A percentile compares a stretch with the other conserved stretches of the same genome.
phyloP scores from a whole-genome alignment of 148 eudicot genomes.

The Gaultheria prostrata region DNA sequence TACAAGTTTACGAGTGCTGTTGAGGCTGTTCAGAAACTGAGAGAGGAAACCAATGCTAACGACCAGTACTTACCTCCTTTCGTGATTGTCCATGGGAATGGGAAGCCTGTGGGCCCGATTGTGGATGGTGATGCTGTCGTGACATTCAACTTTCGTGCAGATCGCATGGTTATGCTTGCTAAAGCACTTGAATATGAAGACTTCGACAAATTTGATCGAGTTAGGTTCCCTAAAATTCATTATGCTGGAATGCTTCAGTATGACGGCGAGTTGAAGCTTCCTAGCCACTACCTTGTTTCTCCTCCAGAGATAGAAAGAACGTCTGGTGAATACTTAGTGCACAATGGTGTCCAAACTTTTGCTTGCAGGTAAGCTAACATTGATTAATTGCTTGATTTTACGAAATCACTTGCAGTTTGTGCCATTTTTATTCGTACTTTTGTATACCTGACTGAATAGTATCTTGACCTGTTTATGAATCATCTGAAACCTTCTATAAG shows the following conservation, averaged over 20 bases:
- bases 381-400: neutral
- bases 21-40: conserved; percentile 79
- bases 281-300: conserved; percentile 71
- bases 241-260: conserved; percentile 96
- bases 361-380: conserved; percentile 73
- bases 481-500: neutral
- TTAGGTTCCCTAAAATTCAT: conserved; percentile 70
- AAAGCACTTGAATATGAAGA: conserved; percentile 83
- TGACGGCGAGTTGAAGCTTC: conserved; percentile 93
- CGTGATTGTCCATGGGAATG: conserved; percentile 73
- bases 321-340: conserved; percentile 71
- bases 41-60: conserved; percentile 51
- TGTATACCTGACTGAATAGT: neutral
- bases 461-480: neutral
- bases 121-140: conserved; percentile 97
- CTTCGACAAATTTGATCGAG: conserved; percentile 81
- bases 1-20: conserved; percentile 67
- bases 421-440: neutral
- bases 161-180: conserved; percentile 94
- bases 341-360: conserved; percentile 78
- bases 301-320: conserved; percentile 87
- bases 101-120: conserved; percentile 80
- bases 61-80: conserved; percentile 89
- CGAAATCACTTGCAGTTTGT: neutral
- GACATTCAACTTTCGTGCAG: conserved; percentile 82